Evolutionary conservation across 2,329 filamentous ascomycete genomes (phyloP), one percentile per base, ranked within the genome.

Genomic region (Xylaria sp.): DNA sequence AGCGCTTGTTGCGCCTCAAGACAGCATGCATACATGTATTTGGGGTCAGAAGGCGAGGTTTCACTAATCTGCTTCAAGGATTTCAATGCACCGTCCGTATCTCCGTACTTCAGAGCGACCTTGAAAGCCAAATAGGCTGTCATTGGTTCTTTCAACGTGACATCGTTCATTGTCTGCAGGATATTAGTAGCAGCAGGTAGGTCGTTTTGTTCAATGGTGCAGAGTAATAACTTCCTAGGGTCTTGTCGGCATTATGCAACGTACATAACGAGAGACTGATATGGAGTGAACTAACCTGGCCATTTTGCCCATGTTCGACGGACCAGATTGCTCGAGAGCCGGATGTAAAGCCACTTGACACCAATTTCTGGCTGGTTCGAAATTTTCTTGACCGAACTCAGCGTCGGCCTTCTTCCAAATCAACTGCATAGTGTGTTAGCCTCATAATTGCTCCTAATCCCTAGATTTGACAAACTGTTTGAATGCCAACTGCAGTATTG

Each of bases 341-440:
- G 82, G 77, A 74, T 94, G 90, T 12, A 92, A 82, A 0, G 92
- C 90, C 19, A 93, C 77, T 7, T 79, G 83, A 73, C 93, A 97
- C 93, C 93, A 98, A 59, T 82, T 79, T 69, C 91, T 86, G 1
- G 91, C 86, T 14, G 82, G 71, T 2, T 84, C 81, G 63, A 86
- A 86, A 17, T 88, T 80, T 1, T 84, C 81, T 36, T 86, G 83
- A 0, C 80, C 80, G 69, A 87, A 88, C 14, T 83, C 82, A 0
- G 83, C 79, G 61, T 94, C 91, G n/a, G 92, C 83, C 30, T 85
- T 87, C 79, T 93, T 96, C 93, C 94, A 98, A 3, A 97, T 81
- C 3, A 97, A 79, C 92, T 95, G 68, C 75, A 21, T 21, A 19
- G 24, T 12, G n/a, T 36, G 21, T 72, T 21, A 72, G 68, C 54